phyloP scores from a whole-genome alignment of 192 early-diverging fungal genomes.

The Kappamyces sp. region DNA sequence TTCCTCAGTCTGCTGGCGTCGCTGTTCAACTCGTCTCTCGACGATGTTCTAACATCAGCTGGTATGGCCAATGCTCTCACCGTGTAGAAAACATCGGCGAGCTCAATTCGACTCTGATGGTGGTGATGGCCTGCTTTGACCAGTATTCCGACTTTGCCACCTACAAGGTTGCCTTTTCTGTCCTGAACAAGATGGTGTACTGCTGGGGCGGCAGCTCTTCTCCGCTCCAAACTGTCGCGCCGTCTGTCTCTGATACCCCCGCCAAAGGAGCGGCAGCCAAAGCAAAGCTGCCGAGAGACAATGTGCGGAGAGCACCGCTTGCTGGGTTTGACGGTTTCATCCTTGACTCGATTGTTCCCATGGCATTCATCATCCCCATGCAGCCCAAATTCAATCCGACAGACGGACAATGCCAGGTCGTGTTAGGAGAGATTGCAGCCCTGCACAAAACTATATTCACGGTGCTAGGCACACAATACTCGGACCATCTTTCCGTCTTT shows the following conservation, averaged over 20 bases:
- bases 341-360: constrained; percentile 63
- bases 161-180: constrained; percentile 63
- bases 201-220: background rate
- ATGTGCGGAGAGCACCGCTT: constrained; percentile 23
- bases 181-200: constrained; percentile 48
- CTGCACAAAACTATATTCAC: constrained; percentile 44
- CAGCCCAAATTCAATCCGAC: constrained; percentile 59
- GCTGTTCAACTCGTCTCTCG: constrained; percentile 75
- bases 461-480: constrained; percentile 52
- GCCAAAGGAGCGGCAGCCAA: constrained; percentile 8
- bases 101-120: constrained; percentile 57
- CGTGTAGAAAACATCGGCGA: constrained; percentile 52
- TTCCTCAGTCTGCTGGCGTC: constrained; percentile 74
- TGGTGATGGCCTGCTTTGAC: constrained; percentile 58
- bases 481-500: constrained; percentile 57
- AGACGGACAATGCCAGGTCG: constrained; percentile 71
- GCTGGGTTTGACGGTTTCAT: constrained; percentile 71
- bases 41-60: constrained; percentile 66
- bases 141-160: constrained; percentile 55
- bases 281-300: constrained; percentile 17
- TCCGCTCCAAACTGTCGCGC: no score
- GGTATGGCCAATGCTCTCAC: constrained; percentile 38
- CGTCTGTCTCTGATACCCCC: no score
- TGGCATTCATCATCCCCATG: constrained; percentile 77
- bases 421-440: constrained; percentile 45